Evolutionary conservation across 257 asterid genomes (phyloP).

Genomic region (Jacaranda mimosifolia): DNA sequence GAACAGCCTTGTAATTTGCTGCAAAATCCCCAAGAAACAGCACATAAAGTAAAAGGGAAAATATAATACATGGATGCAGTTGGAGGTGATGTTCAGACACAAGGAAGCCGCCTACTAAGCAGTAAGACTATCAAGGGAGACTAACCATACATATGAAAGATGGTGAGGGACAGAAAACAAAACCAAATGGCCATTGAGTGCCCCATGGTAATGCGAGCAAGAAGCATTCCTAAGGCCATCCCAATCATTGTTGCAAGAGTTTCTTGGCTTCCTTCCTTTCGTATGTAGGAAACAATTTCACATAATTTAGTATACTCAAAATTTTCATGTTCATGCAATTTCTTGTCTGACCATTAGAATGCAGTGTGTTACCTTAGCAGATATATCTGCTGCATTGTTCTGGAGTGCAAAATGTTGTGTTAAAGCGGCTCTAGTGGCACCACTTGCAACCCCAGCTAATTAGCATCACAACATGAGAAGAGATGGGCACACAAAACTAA

Average conservation of each 20-base stretch:
- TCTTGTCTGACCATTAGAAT: conserved; percentile 16
- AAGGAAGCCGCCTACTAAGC: conserved; percentile 36
- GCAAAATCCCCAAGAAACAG: conserved; percentile 38
- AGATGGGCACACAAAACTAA: conserved; percentile 21
- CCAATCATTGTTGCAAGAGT: conserved; percentile 97
- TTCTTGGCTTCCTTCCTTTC: conserved; percentile 99
- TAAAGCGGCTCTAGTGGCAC: conserved; percentile 98
- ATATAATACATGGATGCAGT: conserved; percentile 26
- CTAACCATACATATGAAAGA: conserved; percentile 99
- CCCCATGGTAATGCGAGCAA: conserved; percentile 81
- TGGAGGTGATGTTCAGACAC: conserved; percentile 32
- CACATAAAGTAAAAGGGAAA: conserved; percentile 1
- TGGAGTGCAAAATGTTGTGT: conserved; percentile 98
- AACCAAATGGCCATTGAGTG: conserved; percentile 85
- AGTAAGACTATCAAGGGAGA: conserved; percentile 49
- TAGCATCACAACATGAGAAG: conserved; percentile 39
- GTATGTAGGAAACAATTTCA: conserved; percentile 23
- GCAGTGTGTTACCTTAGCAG: conserved; percentile 78
- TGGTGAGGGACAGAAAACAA: conserved; percentile 86
- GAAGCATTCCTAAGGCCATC: conserved; percentile 97
- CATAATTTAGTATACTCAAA: not conserved
- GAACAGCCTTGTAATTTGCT: conserved; percentile 96
- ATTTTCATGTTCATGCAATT: not conserved
- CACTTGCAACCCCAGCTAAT: conserved; percentile 99
- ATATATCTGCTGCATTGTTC: conserved; percentile 96